These are phyloP conservation scores for Gracilariopsis chorda DNA, from an alignment of 23 red algal species.

Conservation along the genomic window DNA sequence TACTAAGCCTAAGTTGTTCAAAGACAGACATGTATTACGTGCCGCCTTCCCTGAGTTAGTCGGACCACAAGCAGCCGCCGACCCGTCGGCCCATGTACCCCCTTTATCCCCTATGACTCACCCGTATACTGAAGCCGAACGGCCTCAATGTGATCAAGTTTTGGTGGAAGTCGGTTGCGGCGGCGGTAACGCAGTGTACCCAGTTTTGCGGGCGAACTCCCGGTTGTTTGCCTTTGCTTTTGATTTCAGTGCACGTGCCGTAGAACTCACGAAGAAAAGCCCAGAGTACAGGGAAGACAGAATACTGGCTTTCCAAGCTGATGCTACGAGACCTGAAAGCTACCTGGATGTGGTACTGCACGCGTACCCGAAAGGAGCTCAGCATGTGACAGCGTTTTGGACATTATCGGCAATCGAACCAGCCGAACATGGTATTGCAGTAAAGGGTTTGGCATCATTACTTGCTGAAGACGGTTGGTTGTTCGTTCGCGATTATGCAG, in stretches of 20 bases:
- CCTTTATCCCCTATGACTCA: neutral
- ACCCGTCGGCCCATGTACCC: slow-evolving; percentile 33
- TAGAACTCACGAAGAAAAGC: slow-evolving; percentile 35
- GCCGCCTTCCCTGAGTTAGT: slow-evolving; percentile 82
- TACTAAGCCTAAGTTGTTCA: slow-evolving; percentile 81
- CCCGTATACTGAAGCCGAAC: neutral
- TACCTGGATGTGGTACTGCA: neutral
- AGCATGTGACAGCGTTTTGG: slow-evolving; percentile 80
- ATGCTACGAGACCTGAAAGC: slow-evolving; percentile 23
- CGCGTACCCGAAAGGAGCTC: neutral
- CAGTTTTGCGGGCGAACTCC: slow-evolving; percentile 86
- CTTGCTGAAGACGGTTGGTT: slow-evolving; percentile 63
- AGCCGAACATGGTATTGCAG: neutral
- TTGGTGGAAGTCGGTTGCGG: slow-evolving; percentile 86
- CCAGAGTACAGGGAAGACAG: slow-evolving; percentile 70
- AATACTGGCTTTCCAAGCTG: slow-evolving; percentile 66
- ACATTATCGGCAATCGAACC: slow-evolving; percentile 80
- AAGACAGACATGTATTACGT: slow-evolving; percentile 92
- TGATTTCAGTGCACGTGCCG: slow-evolving; percentile 67
- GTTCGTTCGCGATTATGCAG: slow-evolving; percentile 92
- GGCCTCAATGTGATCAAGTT: slow-evolving; percentile 1
- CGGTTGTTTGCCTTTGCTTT: slow-evolving; percentile 76
- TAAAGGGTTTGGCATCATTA: slow-evolving; percentile 32
- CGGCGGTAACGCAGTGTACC: slow-evolving; percentile 83
- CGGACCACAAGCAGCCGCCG: neutral